Base-by-base conservation (phyloP, 306 rosid genomes). In the Glycine latifolia region DNA sequence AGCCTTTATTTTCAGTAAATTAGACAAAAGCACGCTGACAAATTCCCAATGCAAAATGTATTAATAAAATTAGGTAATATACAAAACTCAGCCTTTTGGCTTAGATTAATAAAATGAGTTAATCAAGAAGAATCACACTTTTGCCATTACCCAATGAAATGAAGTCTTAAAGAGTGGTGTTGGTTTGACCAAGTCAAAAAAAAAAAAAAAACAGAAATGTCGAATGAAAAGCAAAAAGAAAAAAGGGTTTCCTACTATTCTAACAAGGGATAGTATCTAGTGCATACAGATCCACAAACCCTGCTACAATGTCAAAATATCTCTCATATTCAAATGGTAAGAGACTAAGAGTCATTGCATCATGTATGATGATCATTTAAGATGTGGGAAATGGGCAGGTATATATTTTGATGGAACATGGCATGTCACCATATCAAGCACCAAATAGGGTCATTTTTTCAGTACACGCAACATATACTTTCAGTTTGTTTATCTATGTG, bases 21-120 rank as follows among this genome's bases (percentile, higher is more conserved):
- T 65, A 3, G 89, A 87, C 73, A 95, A 87, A 78, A 92, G 90
- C 17, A 86, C 77, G 35, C 97, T 95, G 97, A 85, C 91, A 80
- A 39, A 3, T 39, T 39, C 43, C 4, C 43, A 39, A 39, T 39
- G 43, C 43, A 39, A 80, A 69, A 0, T 91, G 55, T 86, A 77
- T 63, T 50, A 66, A 66, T 41, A 76, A 35, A 75, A 41, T 7
- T 50, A 65, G 85, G 76, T 46, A 73, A 62, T 56, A 33, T 4
- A 62, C 39, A n/a, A n/a, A n/a, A n/a, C 46, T 13, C 6, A 41
- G 43, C 17, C 44, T 62, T 62, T 33, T 31, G 16, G 9, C 7
- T 62, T 62, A 33, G 44, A 82, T 52, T 58, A 63, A 79, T 20
- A 76, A 33, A 74, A 8, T 4, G 15, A 31, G 73, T 75, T 60